Conservation (phyloP, 306 rosid species). For the Cucurbita maxima region DNA sequence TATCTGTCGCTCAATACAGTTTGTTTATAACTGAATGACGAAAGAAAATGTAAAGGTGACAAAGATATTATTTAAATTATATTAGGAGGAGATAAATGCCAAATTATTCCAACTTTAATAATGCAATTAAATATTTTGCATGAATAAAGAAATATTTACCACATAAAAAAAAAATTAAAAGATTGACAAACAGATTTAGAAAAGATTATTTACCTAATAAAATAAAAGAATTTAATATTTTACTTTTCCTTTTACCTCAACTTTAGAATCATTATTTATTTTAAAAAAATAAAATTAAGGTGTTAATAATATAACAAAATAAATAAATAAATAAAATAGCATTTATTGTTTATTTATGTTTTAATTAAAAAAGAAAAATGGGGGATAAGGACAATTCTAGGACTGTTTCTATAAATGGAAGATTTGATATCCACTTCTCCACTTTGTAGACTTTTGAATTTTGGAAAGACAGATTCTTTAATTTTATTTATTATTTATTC, state of each 20-base stretch:
- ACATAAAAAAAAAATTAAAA: neutral
- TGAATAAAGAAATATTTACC: no score
- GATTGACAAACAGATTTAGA: neutral
- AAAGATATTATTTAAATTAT: no score
- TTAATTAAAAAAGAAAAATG: no score
- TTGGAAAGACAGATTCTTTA: neutral
- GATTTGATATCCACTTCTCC: neutral
- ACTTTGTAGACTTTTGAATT: neutral
- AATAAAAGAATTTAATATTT: neutral
- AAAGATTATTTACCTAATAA: neutral
- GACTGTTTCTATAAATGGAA: constrained; percentile 1
- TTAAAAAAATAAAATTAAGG: neutral
- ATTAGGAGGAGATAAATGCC: no score
- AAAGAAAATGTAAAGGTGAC: no score
- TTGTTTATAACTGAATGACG: neutral
- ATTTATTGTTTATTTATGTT: neutral
- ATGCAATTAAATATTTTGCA: no score
- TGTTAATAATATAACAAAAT: no score
- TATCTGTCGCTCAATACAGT: neutral
- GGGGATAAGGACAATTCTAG: neutral
- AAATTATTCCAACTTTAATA: no score
- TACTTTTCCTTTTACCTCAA: neutral
- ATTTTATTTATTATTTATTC: neutral
- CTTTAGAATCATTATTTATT: neutral
- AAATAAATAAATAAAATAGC: neutral